phyloP scores from a whole-genome alignment of 495 filamentous ascomycete species.

The Penicillium angulare region DNA sequence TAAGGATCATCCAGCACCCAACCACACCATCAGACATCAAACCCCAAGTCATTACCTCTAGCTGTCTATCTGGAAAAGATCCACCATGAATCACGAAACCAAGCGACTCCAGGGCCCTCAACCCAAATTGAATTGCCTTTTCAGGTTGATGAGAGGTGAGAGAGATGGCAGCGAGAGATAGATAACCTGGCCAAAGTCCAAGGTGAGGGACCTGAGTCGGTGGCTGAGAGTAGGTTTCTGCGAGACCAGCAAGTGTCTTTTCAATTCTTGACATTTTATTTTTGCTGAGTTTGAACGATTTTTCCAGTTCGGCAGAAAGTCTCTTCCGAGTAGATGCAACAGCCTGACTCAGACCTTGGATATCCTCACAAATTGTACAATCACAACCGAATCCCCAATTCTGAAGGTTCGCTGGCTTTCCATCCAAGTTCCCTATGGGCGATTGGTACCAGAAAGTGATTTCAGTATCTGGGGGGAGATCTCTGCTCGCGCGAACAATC shows the following conservation, averaged over 20 bases:
- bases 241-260: conserved; percentile 16
- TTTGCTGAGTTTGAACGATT: conserved; percentile 1
- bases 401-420: conserved; percentile 14
- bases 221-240: conserved; percentile 29
- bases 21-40: too few species aligned
- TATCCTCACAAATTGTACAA: conserved; percentile 41
- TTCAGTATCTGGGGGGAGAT: conserved; percentile 50
- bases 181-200: conserved; percentile 24
- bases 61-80: conserved; percentile 6
- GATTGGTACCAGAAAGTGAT: conserved; percentile 38
- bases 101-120: conserved; percentile 35
- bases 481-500: conserved; percentile 49
- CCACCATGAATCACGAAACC: conserved; percentile 42
- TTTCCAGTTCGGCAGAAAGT: conserved; percentile 7
- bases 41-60: conserved; percentile 9
- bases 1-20: too few species aligned
- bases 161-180: conserved; percentile 26
- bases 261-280: conserved; percentile 13
- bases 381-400: conserved; percentile 50
- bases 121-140: conserved; percentile 25
- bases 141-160: background rate
- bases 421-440: conserved; percentile 21
- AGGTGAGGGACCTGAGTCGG: conserved; percentile 28
- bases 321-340: conserved; percentile 9
- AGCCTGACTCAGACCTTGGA: conserved; percentile 5